Evolutionary conservation across 805 yeast species (phyloP).

Genomic region (Lipomyces mesembrius): DNA sequence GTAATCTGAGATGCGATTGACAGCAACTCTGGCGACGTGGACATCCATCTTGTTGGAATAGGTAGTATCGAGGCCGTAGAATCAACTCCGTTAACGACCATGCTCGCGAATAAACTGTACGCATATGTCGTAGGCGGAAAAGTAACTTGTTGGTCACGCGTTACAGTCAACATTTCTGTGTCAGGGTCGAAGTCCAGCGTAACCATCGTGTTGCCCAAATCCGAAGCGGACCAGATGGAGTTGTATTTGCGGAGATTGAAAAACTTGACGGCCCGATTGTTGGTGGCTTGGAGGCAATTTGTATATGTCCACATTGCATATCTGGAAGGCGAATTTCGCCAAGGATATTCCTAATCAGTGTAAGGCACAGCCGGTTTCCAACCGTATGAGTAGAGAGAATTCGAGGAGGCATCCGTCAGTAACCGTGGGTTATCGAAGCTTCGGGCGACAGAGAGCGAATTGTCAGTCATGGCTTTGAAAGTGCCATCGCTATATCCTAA

Average conservation of each 20-base stretch:
- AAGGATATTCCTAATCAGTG: too few relatives aligned
- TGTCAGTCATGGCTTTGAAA: slow-evolving; percentile 19
- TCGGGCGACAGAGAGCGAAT: slow-evolving; percentile 12
- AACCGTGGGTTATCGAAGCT: slow-evolving; percentile 11
- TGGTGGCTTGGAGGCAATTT: slow-evolving; percentile 27
- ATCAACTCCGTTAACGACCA: slow-evolving; percentile 29
- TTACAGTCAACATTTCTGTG: slow-evolving; percentile 5
- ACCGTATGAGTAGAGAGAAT: slow-evolving; percentile 7
- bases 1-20: slow-evolving; percentile 3
- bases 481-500: slow-evolving; percentile 18
- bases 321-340: too few relatives aligned
- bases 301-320: slow-evolving; percentile 30
- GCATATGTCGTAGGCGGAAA: slow-evolving; percentile 18
- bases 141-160: slow-evolving; percentile 14
- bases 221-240: neutral
- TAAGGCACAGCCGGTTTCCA: slow-evolving; percentile 23
- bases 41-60: slow-evolving; percentile 28
- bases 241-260: slow-evolving; percentile 17
- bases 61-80: slow-evolving; percentile 27
- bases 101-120: slow-evolving; percentile 33
- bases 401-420: slow-evolving; percentile 17
- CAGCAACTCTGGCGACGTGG: slow-evolving; percentile 24
- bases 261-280: slow-evolving; percentile 25
- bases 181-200: neutral
- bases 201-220: slow-evolving; percentile 31